phyloP scores from a whole-genome alignment of 2,329 filamentous ascomycete species.

The Trichoderma sp. region DNA sequence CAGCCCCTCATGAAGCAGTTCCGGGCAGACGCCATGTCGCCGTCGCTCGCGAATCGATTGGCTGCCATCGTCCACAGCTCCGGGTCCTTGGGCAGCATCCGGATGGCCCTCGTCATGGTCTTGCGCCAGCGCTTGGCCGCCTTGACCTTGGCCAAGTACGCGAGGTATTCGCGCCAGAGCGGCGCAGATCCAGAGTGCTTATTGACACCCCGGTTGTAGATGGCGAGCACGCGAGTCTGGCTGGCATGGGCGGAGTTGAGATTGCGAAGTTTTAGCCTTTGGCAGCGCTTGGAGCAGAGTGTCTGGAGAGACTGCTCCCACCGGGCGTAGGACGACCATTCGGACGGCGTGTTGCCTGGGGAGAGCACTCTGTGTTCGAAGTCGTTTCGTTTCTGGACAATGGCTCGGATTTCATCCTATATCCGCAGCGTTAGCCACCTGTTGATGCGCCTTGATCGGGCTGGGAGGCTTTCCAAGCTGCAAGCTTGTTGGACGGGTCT shows the following conservation, averaged over 20 bases:
- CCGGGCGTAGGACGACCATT: conserved; percentile 82
- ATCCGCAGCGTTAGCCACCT: neutral
- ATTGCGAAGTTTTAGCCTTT: conserved; percentile 73
- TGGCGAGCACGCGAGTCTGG: conserved; percentile 81
- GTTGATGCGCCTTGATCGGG: neutral
- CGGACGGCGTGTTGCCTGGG: conserved; percentile 71
- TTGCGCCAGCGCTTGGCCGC: conserved; percentile 67
- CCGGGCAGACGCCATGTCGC: conserved; percentile 84
- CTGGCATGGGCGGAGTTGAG: conserved; percentile 68
- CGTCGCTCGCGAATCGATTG: conserved; percentile 73
- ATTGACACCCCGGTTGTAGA: conserved; percentile 82
- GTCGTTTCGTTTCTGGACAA: conserved; percentile 87
- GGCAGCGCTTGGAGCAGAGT: conserved; percentile 79
- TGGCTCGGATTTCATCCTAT: conserved; percentile 84
- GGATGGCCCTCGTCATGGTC: conserved; percentile 68
- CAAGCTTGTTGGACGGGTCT: conserved; percentile 21
- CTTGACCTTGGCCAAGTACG: conserved; percentile 72
- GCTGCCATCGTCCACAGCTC: conserved; percentile 87
- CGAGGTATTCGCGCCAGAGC: conserved; percentile 89
- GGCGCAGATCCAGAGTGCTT: conserved; percentile 80
- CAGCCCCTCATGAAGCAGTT: conserved; percentile 86
- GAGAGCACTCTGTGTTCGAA: conserved; percentile 91
- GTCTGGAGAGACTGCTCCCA: conserved; percentile 72
- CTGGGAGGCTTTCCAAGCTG: neutral
- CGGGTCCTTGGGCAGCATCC: conserved; percentile 81